Evolutionary conservation across 768 basidiomycete genomes (phyloP), one percentile per base, ranked within the genome.

Genomic region (Fistulinella prunicolor): DNA sequence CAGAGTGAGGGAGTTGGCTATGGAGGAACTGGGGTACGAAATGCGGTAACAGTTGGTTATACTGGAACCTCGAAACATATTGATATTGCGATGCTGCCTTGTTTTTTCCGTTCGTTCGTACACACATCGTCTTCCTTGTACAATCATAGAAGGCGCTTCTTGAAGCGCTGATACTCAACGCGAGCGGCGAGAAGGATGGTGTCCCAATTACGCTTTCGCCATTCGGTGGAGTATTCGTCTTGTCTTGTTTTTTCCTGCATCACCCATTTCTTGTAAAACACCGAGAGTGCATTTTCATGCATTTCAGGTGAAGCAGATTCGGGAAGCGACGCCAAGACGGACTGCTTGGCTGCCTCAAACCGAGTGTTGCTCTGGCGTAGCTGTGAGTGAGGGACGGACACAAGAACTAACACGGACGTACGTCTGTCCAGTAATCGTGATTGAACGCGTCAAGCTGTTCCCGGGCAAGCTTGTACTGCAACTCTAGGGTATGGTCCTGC

Each of bases 371-470:
- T 87, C 90, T 93, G 57, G 28, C 29, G 39, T 35, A 13, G 7
- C 22, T 52, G 46, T 52, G 39, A 57, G 37, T 23, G 26, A 46
- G 22, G 34, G 35, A 26, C 28, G 34, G 29, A 38, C n/a, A 13
- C 32, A 12, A 5, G 32, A 16, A 34, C 16, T n/a, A 12, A 34
- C 14, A 16, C 6, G n/a, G 9, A 58, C 86, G 55, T 61, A 91
- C 90, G 45, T 91, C 83, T 44, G 80, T 66, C 90, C 90, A 93
- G 63, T 89, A 93, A 16, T 74, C 68, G 46, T 92, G 85, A 51
- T 90, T 84, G 59, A 86, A 83, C 20, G 80, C 73, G 58, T 91
- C 87, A 19, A 90, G 66, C 47, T 83, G 81, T 64, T 89, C 83
- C 44, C 83, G 73, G 50, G 83, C 79, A 38, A 90, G 67, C 50